Base-by-base conservation (phyloP, 1,284 basidiomycete genomes). In the Exobasidium cylindrosporum region DNA sequence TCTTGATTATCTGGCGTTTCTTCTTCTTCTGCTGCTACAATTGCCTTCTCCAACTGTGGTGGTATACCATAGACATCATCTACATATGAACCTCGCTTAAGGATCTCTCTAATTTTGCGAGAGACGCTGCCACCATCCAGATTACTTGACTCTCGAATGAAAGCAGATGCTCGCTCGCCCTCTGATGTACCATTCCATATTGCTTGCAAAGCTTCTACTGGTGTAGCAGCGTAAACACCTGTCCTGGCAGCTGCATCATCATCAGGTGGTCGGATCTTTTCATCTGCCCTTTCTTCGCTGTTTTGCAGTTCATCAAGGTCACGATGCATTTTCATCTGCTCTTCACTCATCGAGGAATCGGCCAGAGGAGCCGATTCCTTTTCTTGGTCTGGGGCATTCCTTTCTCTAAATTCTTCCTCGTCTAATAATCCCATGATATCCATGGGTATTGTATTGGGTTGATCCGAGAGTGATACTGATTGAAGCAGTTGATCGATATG, bases 61-160 rank as follows among this genome's bases (percentile, higher is more conserved):
- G 53, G 53, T 21, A 55, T 23, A 2, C 53, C 53, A 44, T 55
- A 55, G 28, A 55, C 53, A 28, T 55, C 53, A 44, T 55, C 53
- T n/a, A 31, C 53, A 14, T 55, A 55, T 44, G 53, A 55, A 5
- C 53, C 53, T 21, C 53, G 53, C 29, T 35, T 44, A 14, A 55
- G 32, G 4, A 35, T 26, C 26, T 23, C 30, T 35, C 53, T 35
- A 23, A 55, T 35, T 29, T 44, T 35, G 14, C 32, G 32, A 2
- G 30, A 14, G 17, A 55, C 32, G 11, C 26, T 35, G 3, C 24
- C 40, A 31, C n/a, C 49, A n/a, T 35, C 31, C 4, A 29, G 14
- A 4, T 23, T 3, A 17, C 31, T 2, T 6, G 30, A 21, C 5
- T 55, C 53, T 23, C 53, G 4, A 2, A 44, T 29, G 32, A 31